Base-by-base conservation (phyloP, 116 monocot genomes). In the Zostera marina region DNA sequence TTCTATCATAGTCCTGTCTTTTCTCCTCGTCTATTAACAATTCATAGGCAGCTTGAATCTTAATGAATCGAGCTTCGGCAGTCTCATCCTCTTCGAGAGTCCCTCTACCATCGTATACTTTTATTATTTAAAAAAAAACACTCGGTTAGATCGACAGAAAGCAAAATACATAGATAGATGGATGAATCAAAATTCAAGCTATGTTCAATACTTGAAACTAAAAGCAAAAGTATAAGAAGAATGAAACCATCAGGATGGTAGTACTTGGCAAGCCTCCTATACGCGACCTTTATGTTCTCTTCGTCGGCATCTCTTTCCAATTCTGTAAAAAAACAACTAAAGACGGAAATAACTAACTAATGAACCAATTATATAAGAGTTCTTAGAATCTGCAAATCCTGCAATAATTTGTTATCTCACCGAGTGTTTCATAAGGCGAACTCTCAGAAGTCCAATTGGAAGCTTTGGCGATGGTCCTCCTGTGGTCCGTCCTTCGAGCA, bases 11-110 rank as follows among this genome's bases (percentile, higher is more conserved):
- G 59, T 74, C 38, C 23, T 60, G 52, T 14, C 85, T 67, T 71
- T 76, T 82, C 21, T 87, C 78, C 41, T 69, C 73, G 73, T 93
- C 93, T 41, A 93, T 82, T 20, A 96, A 53, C 9, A 85, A 80
- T 69, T 94, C 96, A 78, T 96, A 85, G 19, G 96, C 89, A 61
- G 96, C 96, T 78, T 96, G 89, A 71, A 96, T 89, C 78, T 89
- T 96, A 53, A 96, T 96, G 60, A 89, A 96, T 60, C 96, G 76
- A 72, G 80, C 73, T 82, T 96, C 96, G 45, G 96, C 82, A 15
- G 82, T 96, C 72, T 96, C 96, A n/a, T 89, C 96, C 71, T 89
- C 78, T 70, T 89, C 85, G 60, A 96, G 82, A 24, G 82, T 78
- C 53, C 85, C 96, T 65, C 77, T 85, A 44, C 96, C 96, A 85